Evolutionary conservation across 1,284 basidiomycete genomes (phyloP), one percentile per base, ranked within the genome.

Genomic region (Volvariella surrecta): DNA sequence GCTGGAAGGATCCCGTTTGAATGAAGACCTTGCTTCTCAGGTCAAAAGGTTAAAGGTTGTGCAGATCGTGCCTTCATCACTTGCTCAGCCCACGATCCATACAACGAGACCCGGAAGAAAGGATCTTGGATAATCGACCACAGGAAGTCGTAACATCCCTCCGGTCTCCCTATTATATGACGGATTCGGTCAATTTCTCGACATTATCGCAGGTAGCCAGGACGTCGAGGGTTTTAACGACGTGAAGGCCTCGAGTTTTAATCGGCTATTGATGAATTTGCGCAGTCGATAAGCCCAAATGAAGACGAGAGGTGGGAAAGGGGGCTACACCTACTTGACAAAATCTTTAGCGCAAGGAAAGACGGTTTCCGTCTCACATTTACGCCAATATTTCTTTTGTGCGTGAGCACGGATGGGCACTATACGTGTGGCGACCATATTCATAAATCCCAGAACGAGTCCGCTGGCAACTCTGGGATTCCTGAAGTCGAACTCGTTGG

Each of bases 111-210:
- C 43, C 19, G 8, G 15, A 21, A 22, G 35, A 43, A 17, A 43
- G 22, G 43, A 44, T 39, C 43, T 39, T 44, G 17, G 35, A 44
- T 39, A 35, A 44, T 39, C 37, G 37, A 38, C 35, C 35, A 38
- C 11, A 39, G 38, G 32, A 20, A 32, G 35, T 43, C 10, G 7
- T 35, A 28, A 43, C 35, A 37, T 43, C 37, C 32, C 42, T 35
- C 34, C n/a, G 8, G 34, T 19, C 15, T 19, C 34, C 34, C 34
- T 35, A 19, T 15, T 35, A 19, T 35, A 35, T 35, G 18, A 19
- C 28, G 20, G 42, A 21, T 37, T 43, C 37, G 42, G 42, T 16
- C 43, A 44, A 35, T 44, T 44, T 28, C 35, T 44, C 24, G 43
- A 44, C 37, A 39, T 44, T 35, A 32, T 35, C 22, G 43, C 37